Base-by-base conservation (phyloP, 2,329 filamentous ascomycete genomes). In the Penicillium palitans region DNA sequence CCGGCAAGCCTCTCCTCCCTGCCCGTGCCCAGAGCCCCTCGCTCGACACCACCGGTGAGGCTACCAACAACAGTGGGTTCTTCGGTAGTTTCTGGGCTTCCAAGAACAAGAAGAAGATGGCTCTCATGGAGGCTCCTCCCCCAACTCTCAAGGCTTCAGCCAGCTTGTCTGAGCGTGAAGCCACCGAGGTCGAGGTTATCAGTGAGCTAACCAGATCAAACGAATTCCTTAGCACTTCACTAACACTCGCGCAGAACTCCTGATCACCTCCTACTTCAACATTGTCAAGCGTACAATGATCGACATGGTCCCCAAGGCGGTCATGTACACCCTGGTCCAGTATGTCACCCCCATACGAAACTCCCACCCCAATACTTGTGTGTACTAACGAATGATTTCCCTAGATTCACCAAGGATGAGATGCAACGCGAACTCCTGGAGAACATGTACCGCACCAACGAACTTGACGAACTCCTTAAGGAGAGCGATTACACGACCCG, bases 41-140 rank as follows among this genome's bases (percentile, higher is more conserved):
- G 40, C 79, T 91, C 49, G 86, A 87, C 54, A 73, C 78, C 51
- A 79, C 86, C 44, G 77, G 80, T 19, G 78, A 80, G 37, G 79
- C 77, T 29, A 77, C 75, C 61, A 90, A 90, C 72, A 60, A 64
- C n/a, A 81, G 84, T 60, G 92, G 93, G 39, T 99, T 99, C 84
- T 99, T 99, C 70, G 95, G 95, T 67, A 96, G 91, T 71, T 99
- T 99, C 85, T 99, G 97, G 74, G 91, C 95, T 12, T 93, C 91
- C 72, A 99, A 98, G 86, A 99, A 98, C 81, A 99, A 98, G 87
- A 99, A 99, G 88, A 98, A 97, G 88, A 96, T 96, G 80, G 95
- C 95, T n/a, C 93, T 93, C 48, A 99, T 99, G 95, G 95, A 99
- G 75, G 83, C 95, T 15, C 95, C 95, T 40, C 95, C 95, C 62